These are phyloP conservation scores for Sporothrix globosa DNA, from an alignment of 2,329 filamentous ascomycete genomes.

Conservation along the genomic window DNA sequence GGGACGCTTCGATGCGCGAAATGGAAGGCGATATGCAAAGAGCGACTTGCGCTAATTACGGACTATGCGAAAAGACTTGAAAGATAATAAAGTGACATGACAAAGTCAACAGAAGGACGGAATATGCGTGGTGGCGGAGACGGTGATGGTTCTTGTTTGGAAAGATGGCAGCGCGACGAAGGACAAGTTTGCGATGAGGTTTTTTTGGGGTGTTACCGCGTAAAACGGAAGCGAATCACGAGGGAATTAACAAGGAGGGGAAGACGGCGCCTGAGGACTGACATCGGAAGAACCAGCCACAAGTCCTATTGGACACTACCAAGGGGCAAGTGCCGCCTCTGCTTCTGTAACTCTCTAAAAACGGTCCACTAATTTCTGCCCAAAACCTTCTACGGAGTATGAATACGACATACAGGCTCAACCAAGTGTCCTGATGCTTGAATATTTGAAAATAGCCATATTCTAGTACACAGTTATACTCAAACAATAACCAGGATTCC, in stretches of 20 bases:
- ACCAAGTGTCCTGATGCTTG: too few species aligned
- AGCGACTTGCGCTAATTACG: conserved; percentile 19
- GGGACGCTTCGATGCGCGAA: background rate
- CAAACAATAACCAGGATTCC: too few species aligned
- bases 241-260: background rate
- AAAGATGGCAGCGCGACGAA: background rate
- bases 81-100: background rate
- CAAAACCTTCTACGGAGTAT: too few species aligned
- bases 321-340: background rate
- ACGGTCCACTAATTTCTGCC: background rate
- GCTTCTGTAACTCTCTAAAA: background rate
- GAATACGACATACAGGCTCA: too few species aligned
- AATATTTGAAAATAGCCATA: too few species aligned
- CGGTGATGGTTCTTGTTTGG: background rate
- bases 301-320: too few species aligned
- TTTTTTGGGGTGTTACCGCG: background rate
- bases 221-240: background rate
- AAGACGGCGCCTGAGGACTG: background rate
- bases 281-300: background rate
- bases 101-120: background rate
- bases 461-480: too few species aligned
- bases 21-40: background rate
- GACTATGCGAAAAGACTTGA: background rate
- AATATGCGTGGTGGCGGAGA: background rate
- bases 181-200: background rate